Percentiles rank a stretch among this genome's conserved stretches.
Conservation (phyloP, 2,329 filamentous ascomycete genomes). For the Epichloe bromicola region DNA sequence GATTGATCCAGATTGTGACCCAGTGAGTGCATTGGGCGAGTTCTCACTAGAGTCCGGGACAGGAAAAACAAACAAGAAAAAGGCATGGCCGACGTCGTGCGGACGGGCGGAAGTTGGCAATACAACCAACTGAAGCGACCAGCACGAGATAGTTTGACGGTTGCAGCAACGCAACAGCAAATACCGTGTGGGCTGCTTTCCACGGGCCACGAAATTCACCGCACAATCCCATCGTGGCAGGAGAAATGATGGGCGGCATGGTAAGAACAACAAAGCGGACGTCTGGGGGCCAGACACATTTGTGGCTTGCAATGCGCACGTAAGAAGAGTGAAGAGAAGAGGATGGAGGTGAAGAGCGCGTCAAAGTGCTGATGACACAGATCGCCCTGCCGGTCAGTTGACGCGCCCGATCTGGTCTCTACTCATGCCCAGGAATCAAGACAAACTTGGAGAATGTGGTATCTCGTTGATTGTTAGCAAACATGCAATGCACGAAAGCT, state of each 20-base stretch:
- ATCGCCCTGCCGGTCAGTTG: neutral
- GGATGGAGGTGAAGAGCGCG: neutral
- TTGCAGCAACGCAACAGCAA: neutral
- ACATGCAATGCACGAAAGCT: neutral
- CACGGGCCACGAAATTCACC: neutral
- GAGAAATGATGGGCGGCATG: neutral
- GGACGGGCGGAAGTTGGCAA: neutral
- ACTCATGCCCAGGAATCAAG: neutral
- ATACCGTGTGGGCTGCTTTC: neutral
- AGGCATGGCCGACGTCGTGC: neutral
- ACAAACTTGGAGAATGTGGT: neutral
- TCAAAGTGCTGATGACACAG: slow-evolving; percentile 1
- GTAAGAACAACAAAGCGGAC: neutral
- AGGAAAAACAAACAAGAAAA: neutral
- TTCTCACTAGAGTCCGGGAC: neutral
- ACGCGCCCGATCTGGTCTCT: neutral
- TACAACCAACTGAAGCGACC: neutral
- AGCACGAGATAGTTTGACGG: neutral
- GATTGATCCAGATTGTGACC: slow-evolving; percentile 4
- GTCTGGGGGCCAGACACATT: neutral
- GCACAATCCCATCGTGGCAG: neutral
- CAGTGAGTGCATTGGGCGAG: neutral
- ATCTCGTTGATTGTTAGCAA: neutral
- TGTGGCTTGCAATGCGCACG: slow-evolving; percentile 1
- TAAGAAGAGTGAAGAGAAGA: neutral